Evolutionary conservation across 148 eudicot genomes (phyloP), one percentile per base, ranked within the genome.

Genomic region (Selenicereus undatus): DNA sequence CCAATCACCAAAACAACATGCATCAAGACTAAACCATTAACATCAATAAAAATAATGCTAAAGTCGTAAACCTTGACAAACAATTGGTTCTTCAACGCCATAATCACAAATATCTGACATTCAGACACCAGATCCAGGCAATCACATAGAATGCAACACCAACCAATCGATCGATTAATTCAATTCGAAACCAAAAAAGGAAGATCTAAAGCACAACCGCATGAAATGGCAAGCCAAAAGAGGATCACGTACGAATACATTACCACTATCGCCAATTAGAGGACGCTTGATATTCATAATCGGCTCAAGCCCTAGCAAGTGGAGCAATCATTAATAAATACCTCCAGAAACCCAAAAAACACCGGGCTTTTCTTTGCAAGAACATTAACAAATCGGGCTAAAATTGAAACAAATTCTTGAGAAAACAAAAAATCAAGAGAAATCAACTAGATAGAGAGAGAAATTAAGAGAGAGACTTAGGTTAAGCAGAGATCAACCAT

Each of bases 211-310:
- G 26, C 54, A 54, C 26, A 76, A 51, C 54, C 3, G 18, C 73
- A 64, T 24, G 43, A 39, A 22, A 64, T 39, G 42, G 20, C 56
- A 56, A 11, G 79, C 52, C 18, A 84, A 52, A 3, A n/a, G 71
- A 71, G 29, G 70, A 8, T 30, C n/a, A n/a, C n/a, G n/a, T 21
- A 12, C 36, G 77, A 64, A 74, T 58, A 45, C 82, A 71, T 74
- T 83, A 94, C 98, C 98, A 85, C 97, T 94, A 26, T 94, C 98
- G 74, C 98, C 98, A 75, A 94, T 94, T 50, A 94, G 81, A 60
- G 91, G 98, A 56, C 92, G 93, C 86, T 94, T 94, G 94, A 82
- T 92, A 94, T 85, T 94, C 98, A 79, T 94, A 94, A 82, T 94
- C 98, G 69, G 97, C 98, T 77, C 97, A 88, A 79, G 97, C 94